Conservation (phyloP, 2,329 filamentous ascomycete genomes). For the Neophaeococcomyces mojaviensis region DNA sequence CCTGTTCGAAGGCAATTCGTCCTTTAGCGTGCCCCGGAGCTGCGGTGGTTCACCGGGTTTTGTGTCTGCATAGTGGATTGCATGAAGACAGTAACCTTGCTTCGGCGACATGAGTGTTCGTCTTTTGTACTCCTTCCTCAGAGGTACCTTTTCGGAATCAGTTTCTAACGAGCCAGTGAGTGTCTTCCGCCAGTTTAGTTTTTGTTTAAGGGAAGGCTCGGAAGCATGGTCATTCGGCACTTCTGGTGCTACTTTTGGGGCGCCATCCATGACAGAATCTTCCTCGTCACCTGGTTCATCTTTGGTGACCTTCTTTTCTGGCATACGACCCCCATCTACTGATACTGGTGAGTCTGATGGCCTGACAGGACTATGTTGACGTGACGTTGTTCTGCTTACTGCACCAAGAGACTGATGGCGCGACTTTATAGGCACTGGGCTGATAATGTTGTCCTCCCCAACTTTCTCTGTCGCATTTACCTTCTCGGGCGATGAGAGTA, state of each 20-base stretch:
- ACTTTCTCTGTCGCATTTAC: neutral
- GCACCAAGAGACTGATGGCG: slow-evolving; percentile 1
- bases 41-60: slow-evolving; percentile 2
- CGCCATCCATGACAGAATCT: slow-evolving; percentile 15
- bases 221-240: slow-evolving; percentile 6
- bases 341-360: slow-evolving; percentile 20
- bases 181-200: slow-evolving; percentile 4
- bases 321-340: slow-evolving; percentile 11
- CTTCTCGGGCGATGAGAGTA: slow-evolving; percentile 17
- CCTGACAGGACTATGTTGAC: slow-evolving; percentile 15
- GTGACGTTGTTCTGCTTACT: slow-evolving; percentile 9
- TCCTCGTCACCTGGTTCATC: slow-evolving; percentile 7
- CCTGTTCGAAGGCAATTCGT: slow-evolving; percentile 6
- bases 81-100: slow-evolving; percentile 4
- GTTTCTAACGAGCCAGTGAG: neutral
- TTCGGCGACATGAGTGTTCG: slow-evolving; percentile 2
- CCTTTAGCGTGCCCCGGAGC: slow-evolving; percentile 4
- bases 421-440: neutral
- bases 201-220: slow-evolving; percentile 16
- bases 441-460: neutral
- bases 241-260: slow-evolving; percentile 12
- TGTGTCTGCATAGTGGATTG: slow-evolving; percentile 7
- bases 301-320: neutral
- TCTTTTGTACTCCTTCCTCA: slow-evolving; percentile 4
- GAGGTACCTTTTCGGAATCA: neutral